Evolutionary conservation across 768 basidiomycete species (phyloP).

Genomic region (Tylopilus plumbeoviolaceoides): DNA sequence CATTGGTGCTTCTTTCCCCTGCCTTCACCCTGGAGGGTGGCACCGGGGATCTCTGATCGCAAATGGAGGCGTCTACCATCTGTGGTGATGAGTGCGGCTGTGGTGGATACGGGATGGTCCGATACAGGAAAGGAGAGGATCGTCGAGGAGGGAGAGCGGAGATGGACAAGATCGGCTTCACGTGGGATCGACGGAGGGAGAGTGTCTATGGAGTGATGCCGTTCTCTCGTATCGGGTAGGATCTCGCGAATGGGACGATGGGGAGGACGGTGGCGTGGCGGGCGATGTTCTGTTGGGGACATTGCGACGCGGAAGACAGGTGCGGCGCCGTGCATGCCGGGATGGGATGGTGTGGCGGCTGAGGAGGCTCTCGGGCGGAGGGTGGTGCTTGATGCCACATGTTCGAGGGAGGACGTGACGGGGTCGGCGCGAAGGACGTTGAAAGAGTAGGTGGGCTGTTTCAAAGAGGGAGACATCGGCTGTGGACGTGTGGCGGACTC

Average conservation of each 20-base stretch:
- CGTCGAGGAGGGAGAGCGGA: slow-evolving; percentile 30
- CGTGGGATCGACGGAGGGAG: slow-evolving; percentile 28
- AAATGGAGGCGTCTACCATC: slow-evolving; percentile 30
- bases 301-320: slow-evolving; percentile 40
- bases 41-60: slow-evolving; percentile 26
- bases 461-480: slow-evolving; percentile 9
- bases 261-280: slow-evolving; percentile 15
- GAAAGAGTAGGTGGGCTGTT: slow-evolving; percentile 34
- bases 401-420: slow-evolving; percentile 38
- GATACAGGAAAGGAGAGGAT: slow-evolving; percentile 34
- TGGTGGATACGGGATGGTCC: slow-evolving; percentile 21
- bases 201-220: slow-evolving; percentile 21
- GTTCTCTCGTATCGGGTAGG: slow-evolving; percentile 23
- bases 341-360: slow-evolving; percentile 1
- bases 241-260: slow-evolving; percentile 22
- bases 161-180: slow-evolving; percentile 28
- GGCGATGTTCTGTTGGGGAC: slow-evolving; percentile 16
- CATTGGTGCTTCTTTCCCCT: slow-evolving; percentile 36
- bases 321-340: slow-evolving; percentile 31
- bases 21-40: slow-evolving; percentile 28
- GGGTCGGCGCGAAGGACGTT: slow-evolving; percentile 45
- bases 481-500: slow-evolving; percentile 24
- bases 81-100: slow-evolving; percentile 25
- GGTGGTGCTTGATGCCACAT: slow-evolving; percentile 40
- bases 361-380: slow-evolving; percentile 31